Conservation (phyloP, 495 filamentous ascomycete genomes). For the Apiosordaria backusii region DNA sequence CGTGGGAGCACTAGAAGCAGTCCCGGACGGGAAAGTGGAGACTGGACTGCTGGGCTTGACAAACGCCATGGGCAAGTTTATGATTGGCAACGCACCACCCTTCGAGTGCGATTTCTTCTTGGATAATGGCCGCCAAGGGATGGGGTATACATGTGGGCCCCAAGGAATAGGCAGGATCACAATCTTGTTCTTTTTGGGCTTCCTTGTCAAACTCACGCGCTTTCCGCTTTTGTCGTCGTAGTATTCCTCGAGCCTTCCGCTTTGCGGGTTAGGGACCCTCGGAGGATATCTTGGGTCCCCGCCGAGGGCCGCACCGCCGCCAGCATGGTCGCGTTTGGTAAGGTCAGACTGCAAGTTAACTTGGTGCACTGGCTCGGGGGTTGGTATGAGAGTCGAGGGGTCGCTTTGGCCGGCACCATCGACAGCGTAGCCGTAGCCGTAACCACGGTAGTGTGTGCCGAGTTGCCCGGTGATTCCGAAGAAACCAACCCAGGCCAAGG, state of each 20-base stretch:
- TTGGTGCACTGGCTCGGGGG: background rate
- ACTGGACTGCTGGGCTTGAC: background rate
- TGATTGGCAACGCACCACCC: too few species aligned
- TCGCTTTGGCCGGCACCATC: too few species aligned
- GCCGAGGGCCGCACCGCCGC: too few species aligned
- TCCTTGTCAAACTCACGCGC: background rate
- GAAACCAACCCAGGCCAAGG: background rate
- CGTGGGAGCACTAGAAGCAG: background rate
- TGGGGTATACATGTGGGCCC: background rate
- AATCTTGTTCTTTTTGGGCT: background rate
- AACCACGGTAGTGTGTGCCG: background rate
- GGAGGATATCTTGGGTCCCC: background rate
- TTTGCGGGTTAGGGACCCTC: background rate
- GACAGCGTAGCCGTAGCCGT: too few species aligned
- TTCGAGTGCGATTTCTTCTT: background rate
- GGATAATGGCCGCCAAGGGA: background rate
- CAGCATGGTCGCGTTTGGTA: background rate
- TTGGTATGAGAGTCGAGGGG: background rate
- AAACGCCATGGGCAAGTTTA: background rate
- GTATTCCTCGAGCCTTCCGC: background rate
- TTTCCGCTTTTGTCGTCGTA: background rate
- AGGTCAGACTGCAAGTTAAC: background rate
- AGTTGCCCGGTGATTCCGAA: background rate
- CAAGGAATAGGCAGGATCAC: background rate
- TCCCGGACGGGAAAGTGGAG: background rate